These are phyloP conservation scores for Hypoxylon sp. DNA, from an alignment of 2,329 filamentous ascomycete genomes.

Conservation along the genomic window DNA sequence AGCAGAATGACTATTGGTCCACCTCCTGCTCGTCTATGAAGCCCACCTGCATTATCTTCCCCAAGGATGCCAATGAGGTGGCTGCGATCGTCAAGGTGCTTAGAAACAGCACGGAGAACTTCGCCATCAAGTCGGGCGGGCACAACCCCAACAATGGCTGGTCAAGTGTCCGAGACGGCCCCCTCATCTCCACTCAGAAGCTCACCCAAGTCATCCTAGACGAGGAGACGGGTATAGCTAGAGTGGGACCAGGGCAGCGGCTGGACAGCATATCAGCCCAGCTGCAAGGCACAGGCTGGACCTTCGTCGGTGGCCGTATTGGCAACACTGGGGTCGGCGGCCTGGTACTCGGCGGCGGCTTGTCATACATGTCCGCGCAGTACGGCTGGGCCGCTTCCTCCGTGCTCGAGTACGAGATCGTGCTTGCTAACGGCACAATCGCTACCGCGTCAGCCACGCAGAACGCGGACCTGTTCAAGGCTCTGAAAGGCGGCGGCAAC, in stretches of 20 bases:
- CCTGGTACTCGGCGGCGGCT: slow-evolving; percentile 61
- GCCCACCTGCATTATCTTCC: slow-evolving; percentile 57
- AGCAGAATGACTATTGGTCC: slow-evolving; percentile 57
- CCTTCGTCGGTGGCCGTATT: slow-evolving; percentile 55
- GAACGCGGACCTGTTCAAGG: slow-evolving; percentile 59
- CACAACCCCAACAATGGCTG: slow-evolving; percentile 63
- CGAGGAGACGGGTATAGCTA: slow-evolving; percentile 48
- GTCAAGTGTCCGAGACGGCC: slow-evolving; percentile 57
- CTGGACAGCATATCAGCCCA: slow-evolving; percentile 52
- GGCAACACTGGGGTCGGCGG: slow-evolving; percentile 56
- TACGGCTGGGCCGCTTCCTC: slow-evolving; percentile 60
- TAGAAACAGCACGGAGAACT: slow-evolving; percentile 54
- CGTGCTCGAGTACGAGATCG: slow-evolving; percentile 60
- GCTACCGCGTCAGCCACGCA: slow-evolving; percentile 52
- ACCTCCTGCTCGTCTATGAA: slow-evolving; percentile 52
- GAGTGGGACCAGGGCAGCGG: slow-evolving; percentile 56
- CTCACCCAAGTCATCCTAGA: slow-evolving; percentile 53
- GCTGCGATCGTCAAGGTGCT: slow-evolving; percentile 59
- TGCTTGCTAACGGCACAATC: slow-evolving; percentile 59
- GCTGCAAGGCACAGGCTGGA: slow-evolving; percentile 54
- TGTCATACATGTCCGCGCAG: slow-evolving; percentile 60
- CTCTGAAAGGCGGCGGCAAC: slow-evolving; percentile 63
- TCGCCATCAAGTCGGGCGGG: slow-evolving; percentile 65
- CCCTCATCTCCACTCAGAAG: slow-evolving; percentile 57
- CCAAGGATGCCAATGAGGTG: slow-evolving; percentile 60